Percentiles rank a stretch among this genome's conserved stretches.
Evolutionary conservation across 2,329 filamentous ascomycete genomes (phyloP).

Genomic region (Xylaria sp.): DNA sequence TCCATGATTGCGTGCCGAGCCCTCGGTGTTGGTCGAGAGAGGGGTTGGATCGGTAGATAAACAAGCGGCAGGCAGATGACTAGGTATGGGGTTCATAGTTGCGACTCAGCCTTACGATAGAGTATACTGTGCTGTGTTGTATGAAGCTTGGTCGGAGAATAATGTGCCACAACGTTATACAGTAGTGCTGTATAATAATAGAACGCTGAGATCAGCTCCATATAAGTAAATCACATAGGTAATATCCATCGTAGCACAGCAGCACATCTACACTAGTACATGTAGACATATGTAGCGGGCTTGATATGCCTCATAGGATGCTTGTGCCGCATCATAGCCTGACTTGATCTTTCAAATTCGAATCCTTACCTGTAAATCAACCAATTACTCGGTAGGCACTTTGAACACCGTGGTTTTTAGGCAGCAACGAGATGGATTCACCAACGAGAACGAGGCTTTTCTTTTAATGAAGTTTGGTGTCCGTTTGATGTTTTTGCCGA

Average conservation of each 20-base stretch:
- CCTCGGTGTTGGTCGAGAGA: slow-evolving; percentile 9
- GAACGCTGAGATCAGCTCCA: slow-evolving; percentile 14
- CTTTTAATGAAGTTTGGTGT: not conserved
- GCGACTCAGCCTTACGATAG: slow-evolving; percentile 30
- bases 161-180: not conserved
- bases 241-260: not conserved
- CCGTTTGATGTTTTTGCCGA: not conserved
- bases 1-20: not conserved
- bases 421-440: not conserved
- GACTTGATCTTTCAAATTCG: not conserved
- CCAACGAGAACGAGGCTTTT: not conserved
- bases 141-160: slow-evolving; percentile 7
- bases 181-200: slow-evolving; percentile 27
- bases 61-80: not conserved
- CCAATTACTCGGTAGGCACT: not conserved
- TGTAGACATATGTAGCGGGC: not conserved
- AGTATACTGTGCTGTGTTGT: not conserved
- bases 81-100: slow-evolving; percentile 5
- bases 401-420: not conserved
- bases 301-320: not conserved
- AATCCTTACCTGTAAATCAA: not conserved
- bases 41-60: slow-evolving; percentile 14
- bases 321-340: slow-evolving; percentile 7
- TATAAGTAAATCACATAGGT: not conserved
- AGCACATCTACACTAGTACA: not conserved